These are phyloP conservation scores for Amaranthus tricolor DNA, from an alignment of 179 eudicot genomes.

Conservation along the genomic window DNA sequence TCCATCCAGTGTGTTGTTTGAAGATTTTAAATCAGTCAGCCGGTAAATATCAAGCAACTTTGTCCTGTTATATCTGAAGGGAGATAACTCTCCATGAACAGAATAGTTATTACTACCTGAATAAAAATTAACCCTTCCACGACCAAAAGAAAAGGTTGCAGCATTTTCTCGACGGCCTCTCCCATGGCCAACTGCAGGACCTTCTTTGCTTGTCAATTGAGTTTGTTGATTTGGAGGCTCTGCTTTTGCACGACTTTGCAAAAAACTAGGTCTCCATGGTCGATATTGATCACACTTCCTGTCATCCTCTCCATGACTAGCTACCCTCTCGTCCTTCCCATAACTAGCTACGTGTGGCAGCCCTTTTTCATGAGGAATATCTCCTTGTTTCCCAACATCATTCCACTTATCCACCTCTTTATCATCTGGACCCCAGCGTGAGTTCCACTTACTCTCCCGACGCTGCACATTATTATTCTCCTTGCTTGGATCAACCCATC, in stretches of 20 bases:
- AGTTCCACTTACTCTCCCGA: conserved; percentile 86
- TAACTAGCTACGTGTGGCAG: conserved; percentile 27
- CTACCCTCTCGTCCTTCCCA: too few relatives aligned
- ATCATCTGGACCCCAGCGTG: conserved; percentile 87
- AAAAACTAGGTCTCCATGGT: conserved; percentile 79
- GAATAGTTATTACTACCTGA: conserved; percentile 42
- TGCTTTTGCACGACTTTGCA: conserved; percentile 62
- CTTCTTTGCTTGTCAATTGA: conserved; percentile 51
- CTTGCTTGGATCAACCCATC: conserved; percentile 62
- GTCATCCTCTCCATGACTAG: conserved; percentile 64
- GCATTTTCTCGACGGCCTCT: conserved; percentile 28
- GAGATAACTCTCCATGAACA: conserved; percentile 48
- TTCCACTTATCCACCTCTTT: conserved; percentile 76
- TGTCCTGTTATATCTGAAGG: conserved; percentile 64
- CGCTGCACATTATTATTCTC: conserved; percentile 70
- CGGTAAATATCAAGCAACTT: conserved; percentile 77
- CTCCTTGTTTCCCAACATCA: conserved; percentile 54
- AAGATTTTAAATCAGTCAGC: conserved; percentile 48
- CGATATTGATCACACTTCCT: conserved; percentile 68
- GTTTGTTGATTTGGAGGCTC: conserved; percentile 57
- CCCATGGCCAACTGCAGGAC: conserved; percentile 57
- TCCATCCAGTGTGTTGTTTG: conserved; percentile 45
- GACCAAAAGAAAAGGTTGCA: conserved; percentile 13
- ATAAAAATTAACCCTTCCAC: conserved; percentile 48
- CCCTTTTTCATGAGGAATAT: conserved; percentile 59